phyloP scores from a whole-genome alignment of 2,329 filamentous ascomycete species.

The Aureobasidium musti region DNA sequence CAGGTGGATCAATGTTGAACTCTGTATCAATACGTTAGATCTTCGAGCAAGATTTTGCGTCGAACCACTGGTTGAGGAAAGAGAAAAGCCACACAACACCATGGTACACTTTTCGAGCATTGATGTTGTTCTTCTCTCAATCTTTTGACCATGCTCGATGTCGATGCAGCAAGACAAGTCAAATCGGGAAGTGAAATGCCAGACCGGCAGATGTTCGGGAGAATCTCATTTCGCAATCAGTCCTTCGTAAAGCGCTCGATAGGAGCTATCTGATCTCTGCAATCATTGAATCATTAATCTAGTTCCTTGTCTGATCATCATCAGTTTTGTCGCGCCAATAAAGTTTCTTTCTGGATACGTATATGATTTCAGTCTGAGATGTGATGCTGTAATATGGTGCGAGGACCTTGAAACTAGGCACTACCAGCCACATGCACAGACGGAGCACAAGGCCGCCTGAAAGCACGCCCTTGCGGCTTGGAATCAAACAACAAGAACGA shows the following conservation, averaged over 20 bases:
- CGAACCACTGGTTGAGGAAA: neutral
- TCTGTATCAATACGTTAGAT: neutral
- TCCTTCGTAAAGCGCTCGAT: too few relatives aligned
- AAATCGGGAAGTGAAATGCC: too few relatives aligned
- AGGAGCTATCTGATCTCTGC: neutral
- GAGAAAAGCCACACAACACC: neutral
- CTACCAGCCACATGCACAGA: neutral
- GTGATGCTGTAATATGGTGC: neutral
- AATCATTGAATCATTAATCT: neutral
- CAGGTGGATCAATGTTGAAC: neutral
- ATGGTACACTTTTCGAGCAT: neutral
- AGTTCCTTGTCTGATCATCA: neutral
- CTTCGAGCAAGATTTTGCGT: neutral
- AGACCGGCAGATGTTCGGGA: constrained; percentile 8
- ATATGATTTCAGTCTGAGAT: too few relatives aligned
- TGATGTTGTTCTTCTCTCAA: neutral
- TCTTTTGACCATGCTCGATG: neutral
- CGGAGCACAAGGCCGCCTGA: constrained; percentile 13
- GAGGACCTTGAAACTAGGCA: too few relatives aligned
- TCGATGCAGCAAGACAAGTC: neutral
- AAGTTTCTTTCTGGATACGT: too few relatives aligned
- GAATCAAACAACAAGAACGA: neutral
- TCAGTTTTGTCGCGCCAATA: neutral
- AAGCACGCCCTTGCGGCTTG: neutral
- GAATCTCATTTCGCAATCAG: neutral